Percentiles rank a stretch among this genome's conserved stretches.
phyloP scores from a whole-genome alignment of 2,329 filamentous ascomycete genomes.

The Nakataea oryzae region DNA sequence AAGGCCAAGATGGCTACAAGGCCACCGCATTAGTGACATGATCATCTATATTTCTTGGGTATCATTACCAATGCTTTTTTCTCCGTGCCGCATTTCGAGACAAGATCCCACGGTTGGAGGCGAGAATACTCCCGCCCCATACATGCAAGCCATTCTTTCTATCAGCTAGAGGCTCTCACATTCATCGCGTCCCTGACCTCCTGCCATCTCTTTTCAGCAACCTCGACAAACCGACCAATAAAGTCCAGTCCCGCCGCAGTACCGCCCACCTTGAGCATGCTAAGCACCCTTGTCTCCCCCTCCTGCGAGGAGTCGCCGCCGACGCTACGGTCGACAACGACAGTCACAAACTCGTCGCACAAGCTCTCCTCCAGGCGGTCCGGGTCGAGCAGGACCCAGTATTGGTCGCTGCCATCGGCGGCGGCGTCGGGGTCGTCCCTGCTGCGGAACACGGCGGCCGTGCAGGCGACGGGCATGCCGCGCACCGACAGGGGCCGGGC shows the following conservation, averaged over 20 bases:
- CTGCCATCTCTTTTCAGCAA: conserved; percentile 55
- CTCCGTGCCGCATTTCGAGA: not conserved
- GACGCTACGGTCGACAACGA: conserved; percentile 60
- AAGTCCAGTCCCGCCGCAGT: conserved; percentile 53
- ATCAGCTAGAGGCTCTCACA: not conserved
- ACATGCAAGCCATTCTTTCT: not conserved
- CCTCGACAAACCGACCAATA: conserved; percentile 46
- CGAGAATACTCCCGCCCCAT: too few species aligned
- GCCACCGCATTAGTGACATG: not conserved
- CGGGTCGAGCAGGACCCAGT: conserved; percentile 78
- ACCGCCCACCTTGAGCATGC: conserved; percentile 78
- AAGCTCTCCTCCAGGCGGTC: conserved; percentile 83
- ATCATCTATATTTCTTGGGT: not conserved
- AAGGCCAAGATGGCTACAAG: not conserved
- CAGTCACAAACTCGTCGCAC: conserved; percentile 71
- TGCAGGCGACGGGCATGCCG: conserved; percentile 64
- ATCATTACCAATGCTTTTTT: not conserved
- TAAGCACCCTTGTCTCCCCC: conserved; percentile 46
- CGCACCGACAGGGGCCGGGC: conserved; percentile 45
- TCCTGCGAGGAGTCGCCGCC: conserved; percentile 14
- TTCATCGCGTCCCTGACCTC: conserved; percentile 36
- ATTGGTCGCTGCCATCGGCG: conserved; percentile 30
- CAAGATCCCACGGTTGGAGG: too few species aligned
- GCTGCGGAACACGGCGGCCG: conserved; percentile 65
- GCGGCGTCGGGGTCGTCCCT: conserved; percentile 19